phyloP scores from a whole-genome alignment of 1,284 basidiomycete species.

The Pseudozyma flocculosa region DNA sequence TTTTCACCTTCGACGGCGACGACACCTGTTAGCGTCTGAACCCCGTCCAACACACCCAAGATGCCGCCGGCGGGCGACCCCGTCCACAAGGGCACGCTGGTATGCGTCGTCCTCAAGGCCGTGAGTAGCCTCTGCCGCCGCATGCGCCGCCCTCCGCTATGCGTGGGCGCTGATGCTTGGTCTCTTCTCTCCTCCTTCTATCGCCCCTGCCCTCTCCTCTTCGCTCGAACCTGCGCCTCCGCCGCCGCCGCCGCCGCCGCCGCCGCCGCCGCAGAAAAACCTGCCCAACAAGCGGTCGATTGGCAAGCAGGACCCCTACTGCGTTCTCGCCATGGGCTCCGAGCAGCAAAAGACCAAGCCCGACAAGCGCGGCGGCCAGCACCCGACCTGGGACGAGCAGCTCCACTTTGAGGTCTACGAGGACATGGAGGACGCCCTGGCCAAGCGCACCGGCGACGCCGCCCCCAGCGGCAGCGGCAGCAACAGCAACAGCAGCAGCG shows the following conservation, averaged over 20 bases:
- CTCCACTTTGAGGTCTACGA: slow-evolving; percentile 87
- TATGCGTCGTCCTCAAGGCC: slow-evolving; percentile 91
- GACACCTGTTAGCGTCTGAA: too few species aligned
- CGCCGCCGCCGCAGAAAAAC: slow-evolving; percentile 26
- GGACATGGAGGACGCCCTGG: slow-evolving; percentile 69
- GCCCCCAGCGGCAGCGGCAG: too few species aligned
- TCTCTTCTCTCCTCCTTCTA: too few species aligned
- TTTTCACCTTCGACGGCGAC: too few species aligned
- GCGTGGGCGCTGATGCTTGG: not conserved
- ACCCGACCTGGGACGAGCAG: slow-evolving; percentile 98
- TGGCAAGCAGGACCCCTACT: slow-evolving; percentile 95
- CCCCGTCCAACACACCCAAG: too few species aligned
- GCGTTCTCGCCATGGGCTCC: slow-evolving; percentile 70
- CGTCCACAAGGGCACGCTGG: slow-evolving; percentile 72
- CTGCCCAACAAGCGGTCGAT: slow-evolving; percentile 55
- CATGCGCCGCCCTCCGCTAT: too few species aligned
- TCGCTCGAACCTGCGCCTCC: not conserved
- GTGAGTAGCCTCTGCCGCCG: slow-evolving; percentile 66
- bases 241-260: too few species aligned
- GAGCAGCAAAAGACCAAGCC: slow-evolving; percentile 68
- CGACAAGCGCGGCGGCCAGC: slow-evolving; percentile 93
- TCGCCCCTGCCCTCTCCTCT: too few species aligned
- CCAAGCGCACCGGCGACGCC: slow-evolving; percentile 51
- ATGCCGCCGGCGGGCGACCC: slow-evolving; percentile 26
- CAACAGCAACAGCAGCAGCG: too few species aligned